phyloP scores from a whole-genome alignment of 1,139 yeast species.

The Trichomonascaceae sp. region DNA sequence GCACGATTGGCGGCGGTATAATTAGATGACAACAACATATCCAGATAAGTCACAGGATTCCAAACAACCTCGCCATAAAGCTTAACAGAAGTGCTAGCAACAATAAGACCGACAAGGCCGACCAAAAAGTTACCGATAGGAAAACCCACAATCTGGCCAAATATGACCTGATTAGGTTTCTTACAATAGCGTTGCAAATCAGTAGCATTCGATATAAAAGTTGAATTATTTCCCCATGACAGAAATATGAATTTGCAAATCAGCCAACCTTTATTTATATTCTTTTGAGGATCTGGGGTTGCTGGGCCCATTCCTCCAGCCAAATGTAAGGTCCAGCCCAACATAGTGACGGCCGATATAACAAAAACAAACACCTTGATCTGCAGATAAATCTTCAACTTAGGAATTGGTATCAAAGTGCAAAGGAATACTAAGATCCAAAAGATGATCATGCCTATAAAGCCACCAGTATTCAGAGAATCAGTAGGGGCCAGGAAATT shows the following conservation, averaged over 20 bases:
- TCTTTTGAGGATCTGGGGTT: neutral
- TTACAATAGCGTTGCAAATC: constrained; percentile 73
- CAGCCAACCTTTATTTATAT: constrained; percentile 44
- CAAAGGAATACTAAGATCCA: constrained; percentile 69
- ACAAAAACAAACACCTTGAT: constrained; percentile 64
- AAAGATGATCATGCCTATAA: constrained; percentile 61
- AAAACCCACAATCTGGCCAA: constrained; percentile 52
- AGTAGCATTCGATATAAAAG: constrained; percentile 71
- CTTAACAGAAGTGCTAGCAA: constrained; percentile 60
- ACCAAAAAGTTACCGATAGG: constrained; percentile 68
- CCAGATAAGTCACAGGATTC: constrained; percentile 30
- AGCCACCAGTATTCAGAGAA: constrained; percentile 53
- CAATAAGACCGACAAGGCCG: constrained; percentile 68
- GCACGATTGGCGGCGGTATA: constrained; percentile 17
- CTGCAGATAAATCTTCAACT: constrained; percentile 65
- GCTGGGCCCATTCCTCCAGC: constrained; percentile 51
- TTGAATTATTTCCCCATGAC: constrained; percentile 69
- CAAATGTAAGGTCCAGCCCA: constrained; percentile 65
- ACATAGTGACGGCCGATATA: constrained; percentile 64
- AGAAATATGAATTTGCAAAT: constrained; percentile 64
- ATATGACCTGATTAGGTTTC: constrained; percentile 41
- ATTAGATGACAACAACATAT: constrained; percentile 37
- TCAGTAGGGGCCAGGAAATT: constrained; percentile 42
- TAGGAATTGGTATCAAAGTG: constrained; percentile 66
- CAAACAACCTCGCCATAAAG: constrained; percentile 61